phyloP scores from a whole-genome alignment of 805 yeast species.

The Teunomyces tritomae region DNA sequence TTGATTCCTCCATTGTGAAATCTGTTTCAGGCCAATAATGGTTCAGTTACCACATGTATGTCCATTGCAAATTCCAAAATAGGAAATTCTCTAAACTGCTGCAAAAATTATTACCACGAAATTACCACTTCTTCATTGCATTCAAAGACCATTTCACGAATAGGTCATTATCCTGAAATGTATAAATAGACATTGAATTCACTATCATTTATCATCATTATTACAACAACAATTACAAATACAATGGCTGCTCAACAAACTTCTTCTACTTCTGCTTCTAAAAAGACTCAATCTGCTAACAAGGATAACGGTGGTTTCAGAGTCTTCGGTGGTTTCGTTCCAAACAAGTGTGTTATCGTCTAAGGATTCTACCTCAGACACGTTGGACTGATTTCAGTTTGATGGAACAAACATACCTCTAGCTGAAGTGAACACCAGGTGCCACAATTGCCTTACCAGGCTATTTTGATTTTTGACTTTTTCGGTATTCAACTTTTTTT shows the following conservation, averaged over 20 bases:
- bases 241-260: conserved; percentile 4
- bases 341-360: conserved; percentile 2
- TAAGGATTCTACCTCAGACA: background rate
- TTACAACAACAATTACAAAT: background rate
- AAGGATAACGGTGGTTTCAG: conserved; percentile 2
- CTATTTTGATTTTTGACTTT: background rate
- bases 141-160: no score
- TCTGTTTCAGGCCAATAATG: background rate
- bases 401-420: background rate
- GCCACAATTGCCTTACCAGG: background rate
- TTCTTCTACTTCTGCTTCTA: conserved; percentile 4
- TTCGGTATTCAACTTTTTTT: background rate
- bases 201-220: background rate
- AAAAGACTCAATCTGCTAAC: conserved; percentile 4
- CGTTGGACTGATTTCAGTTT: no score
- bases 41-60: background rate
- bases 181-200: background rate
- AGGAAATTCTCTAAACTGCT: background rate
- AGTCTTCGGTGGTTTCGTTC: background rate
- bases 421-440: background rate
- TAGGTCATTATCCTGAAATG: background rate
- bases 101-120: background rate
- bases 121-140: background rate
- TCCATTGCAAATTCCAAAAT: background rate
- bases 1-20: background rate